These are phyloP conservation scores for Acer yangbiense DNA, from an alignment of 345 rosid genomes.

Conservation along the genomic window DNA sequence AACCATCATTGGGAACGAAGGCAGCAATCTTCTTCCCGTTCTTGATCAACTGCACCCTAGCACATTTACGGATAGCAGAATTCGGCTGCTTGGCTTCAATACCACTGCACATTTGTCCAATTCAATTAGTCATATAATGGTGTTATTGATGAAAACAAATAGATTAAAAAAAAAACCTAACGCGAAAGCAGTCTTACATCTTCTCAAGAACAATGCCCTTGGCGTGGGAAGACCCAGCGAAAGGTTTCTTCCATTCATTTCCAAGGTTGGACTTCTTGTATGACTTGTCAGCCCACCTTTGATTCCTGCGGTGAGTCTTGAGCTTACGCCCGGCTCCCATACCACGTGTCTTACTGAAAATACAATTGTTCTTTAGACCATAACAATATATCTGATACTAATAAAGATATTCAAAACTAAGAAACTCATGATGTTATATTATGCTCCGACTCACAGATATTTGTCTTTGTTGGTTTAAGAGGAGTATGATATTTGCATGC, in stretches of 20 bases:
- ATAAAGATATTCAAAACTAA: neutral
- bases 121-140: neutral
- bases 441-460: neutral
- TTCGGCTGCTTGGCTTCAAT: constrained; percentile 99
- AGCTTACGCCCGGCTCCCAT: constrained; percentile 90
- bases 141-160: neutral
- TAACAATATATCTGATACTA: neutral
- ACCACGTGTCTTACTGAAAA: constrained; percentile 73
- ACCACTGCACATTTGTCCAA: constrained; percentile 51
- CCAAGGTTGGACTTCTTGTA: constrained; percentile 89
- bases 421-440: no score
- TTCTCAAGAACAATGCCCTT: constrained; percentile 83
- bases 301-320: constrained; percentile 68
- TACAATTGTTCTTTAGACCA: neutral
- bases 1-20: constrained; percentile 94
- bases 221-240: constrained; percentile 85
- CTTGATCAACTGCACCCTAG: constrained; percentile 91
- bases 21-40: constrained; percentile 97
- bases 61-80: constrained; percentile 97
- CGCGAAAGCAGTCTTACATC: constrained; percentile 38
- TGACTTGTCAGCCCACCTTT: constrained; percentile 93
- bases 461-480: neutral
- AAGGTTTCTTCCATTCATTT: constrained; percentile 92
- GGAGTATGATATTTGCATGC: neutral
- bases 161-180: neutral